Base-by-base conservation (phyloP, 2,329 filamentous ascomycete genomes). In the Claviceps sorghi region DNA sequence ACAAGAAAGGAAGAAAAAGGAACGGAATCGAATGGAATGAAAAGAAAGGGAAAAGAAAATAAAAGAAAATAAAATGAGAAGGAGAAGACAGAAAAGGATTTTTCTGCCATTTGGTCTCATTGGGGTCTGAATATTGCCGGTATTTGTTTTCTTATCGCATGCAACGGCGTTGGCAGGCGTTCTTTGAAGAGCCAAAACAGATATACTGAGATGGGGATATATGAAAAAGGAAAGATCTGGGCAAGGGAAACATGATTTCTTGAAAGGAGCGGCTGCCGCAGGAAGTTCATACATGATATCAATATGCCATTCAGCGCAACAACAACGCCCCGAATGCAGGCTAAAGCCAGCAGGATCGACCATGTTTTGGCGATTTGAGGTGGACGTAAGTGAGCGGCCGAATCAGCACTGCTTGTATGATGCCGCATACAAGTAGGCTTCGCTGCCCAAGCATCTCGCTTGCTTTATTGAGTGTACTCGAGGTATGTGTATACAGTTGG, bases 131-230 rank as follows among this genome's bases (percentile, higher is more conserved):
- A 30, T 26, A 34, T 15, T 48, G 46, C 19, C 30, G 46, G 44
- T 47, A 32, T 19, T 48, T 46, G 40, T 51, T 53, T 47, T 48
- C 52, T 49, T 53, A 38, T 53, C 57, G 60, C 61, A 62, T 63
- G 59, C 54, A 60, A 41, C 51, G 60, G 61, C 60, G 61, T 61
- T 62, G 54, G 51, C 22, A 11, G 58, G 59, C 56, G 60, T 60
- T 59, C 22, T 48, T 48, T 42, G 29, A 1, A 22, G 43, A 43
- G 10, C 43, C 34, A 30, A 47, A 22, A 6, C 3, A 5, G 15
- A 40, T 7, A 42, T 9, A 5, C 4, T 15, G 44, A 34, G 44
- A 47, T 34, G 34, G 13, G 34, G 13, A 48, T 38, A 22, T 38
- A n/a, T 26, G 26, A n/a, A 13, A 38, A 38, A 26, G 36, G 46